Base-by-base conservation (phyloP, 1,284 basidiomycete genomes). In the Mrakiaceae sp. region DNA sequence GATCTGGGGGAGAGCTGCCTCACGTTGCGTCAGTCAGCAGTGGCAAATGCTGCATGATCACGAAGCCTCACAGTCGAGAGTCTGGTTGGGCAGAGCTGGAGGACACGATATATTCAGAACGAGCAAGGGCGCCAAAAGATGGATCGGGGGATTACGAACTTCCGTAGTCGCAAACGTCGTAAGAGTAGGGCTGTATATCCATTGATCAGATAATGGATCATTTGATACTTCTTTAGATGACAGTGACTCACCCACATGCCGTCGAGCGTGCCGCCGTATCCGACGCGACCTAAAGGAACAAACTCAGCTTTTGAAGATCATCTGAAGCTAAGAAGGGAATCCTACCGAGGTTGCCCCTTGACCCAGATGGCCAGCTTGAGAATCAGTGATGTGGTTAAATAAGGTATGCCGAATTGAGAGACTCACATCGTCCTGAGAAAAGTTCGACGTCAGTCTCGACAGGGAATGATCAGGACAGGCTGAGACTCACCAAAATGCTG, bases 381-480 rank as follows among this genome's bases (percentile, higher is more conserved):
- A 27, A 27, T 27, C 27, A 27, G 27, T 27, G 27, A 27, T 27
- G 27, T 27, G 27, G 27, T 27, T 27, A 27, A 1, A 27, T 27
- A 27, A 27, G 27, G 1, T 27, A 27, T 27, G 3, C 90, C 91
- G 0, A 90, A 84, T 62, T 90, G 78, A 1, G 85, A 90, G 3
- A 96, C 94, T 3, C 91, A 91, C 87, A 96, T 89, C 5, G 87
- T 89, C 27, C 27, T 27, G 27, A 27, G 27, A 2, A 27, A 27
- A 27, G 27, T 27, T 27, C 27, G 27, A 27, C 27, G 27, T 27
- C 27, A 27, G 27, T 27, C 27, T 27, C 27, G 27, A 27, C 27
- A 27, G 27, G 27, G 27, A 27, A 27, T 27, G 27, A 27, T 27
- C 27, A 27, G 27, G 27, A 27, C 27, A 27, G 27, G 27, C 27